Base-by-base conservation (phyloP, 179 eudicot genomes). In the Beta lomatogona region DNA sequence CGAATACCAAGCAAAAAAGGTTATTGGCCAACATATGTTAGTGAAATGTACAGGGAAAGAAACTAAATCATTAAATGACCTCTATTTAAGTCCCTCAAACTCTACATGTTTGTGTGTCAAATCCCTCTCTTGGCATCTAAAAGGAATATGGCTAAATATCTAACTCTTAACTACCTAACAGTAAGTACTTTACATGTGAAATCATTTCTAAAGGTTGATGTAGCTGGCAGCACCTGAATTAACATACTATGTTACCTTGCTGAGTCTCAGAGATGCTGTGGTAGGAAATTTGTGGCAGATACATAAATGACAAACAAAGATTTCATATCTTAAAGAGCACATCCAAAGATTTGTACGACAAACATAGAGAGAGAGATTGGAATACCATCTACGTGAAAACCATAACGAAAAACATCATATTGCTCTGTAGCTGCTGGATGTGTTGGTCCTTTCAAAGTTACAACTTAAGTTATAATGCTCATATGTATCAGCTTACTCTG, bases 321-420 rank as follows among this genome's bases (percentile, higher is more conserved):
- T 9, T 65, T 64, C 21, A 18, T 10, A 77, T 54, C 25, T 52
- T 66, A 71, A 50, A 48, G 3, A 5, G 19, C 68, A 15, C 59
- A n/a, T 14, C 60, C 50, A 21, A 61, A 48, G 60, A 14, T 50
- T 22, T 60, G 8, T 13, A 18, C 7, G 8, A 55, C 7, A 58
- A 45, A 25, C 6, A 67, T 36, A 3, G n/a, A 58, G 6, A 41
- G 22, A 12, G 5, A 55, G 54, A 22, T 31, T 18, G 67, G 10
- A 31, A 55, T 55, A 68, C 80, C 80, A 78, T 70, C 65, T 79
- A 31, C 6, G 44, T 21, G 22, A 36, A 36, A 36, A 36, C 41
- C 3, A 36, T 3, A 36, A 36, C 41, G 2, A 8, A 54, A 44
- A 13, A 16, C 64, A 67, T 44, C 6, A n/a, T 25, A 25, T n/a